Evolutionary conservation across 306 rosid species (phyloP).

Genomic region (Phaseolus lunatus): DNA sequence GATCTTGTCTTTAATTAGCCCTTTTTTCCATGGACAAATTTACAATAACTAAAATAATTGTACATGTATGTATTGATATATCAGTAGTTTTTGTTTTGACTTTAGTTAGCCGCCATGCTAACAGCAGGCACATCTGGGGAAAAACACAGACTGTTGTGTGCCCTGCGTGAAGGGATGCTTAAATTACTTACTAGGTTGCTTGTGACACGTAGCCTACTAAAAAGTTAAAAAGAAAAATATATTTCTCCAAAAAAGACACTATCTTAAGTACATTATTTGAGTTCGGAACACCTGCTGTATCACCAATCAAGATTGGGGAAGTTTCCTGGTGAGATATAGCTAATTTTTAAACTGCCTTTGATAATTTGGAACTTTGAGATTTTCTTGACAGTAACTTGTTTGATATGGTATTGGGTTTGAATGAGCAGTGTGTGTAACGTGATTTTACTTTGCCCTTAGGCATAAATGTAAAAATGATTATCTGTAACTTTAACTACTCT

Average conservation of each 20-base stretch:
- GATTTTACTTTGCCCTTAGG: too few relatives aligned
- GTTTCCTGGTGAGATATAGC: neutral
- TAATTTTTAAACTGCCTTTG: neutral
- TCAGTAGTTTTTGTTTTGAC: conserved; percentile 5
- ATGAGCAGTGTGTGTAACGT: too few relatives aligned
- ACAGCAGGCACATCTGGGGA: neutral
- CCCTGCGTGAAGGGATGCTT: neutral
- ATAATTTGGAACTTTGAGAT: neutral
- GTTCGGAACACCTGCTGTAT: neutral
- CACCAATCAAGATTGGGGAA: neutral
- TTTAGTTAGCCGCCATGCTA: neutral
- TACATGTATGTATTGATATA: neutral
- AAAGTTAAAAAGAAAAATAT: too few relatives aligned
- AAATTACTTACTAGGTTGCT: too few relatives aligned
- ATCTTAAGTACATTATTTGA: too few relatives aligned
- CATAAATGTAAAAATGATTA: neutral
- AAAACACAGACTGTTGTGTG: neutral
- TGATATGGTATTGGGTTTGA: neutral
- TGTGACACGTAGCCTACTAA: too few relatives aligned
- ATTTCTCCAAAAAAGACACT: too few relatives aligned
- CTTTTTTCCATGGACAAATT: neutral
- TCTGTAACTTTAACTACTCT: neutral
- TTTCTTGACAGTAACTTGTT: too few relatives aligned
- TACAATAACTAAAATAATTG: neutral
- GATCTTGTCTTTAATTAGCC: neutral